phyloP scores from a whole-genome alignment of 331 rosid genomes.

The Prunus yedoensis region DNA sequence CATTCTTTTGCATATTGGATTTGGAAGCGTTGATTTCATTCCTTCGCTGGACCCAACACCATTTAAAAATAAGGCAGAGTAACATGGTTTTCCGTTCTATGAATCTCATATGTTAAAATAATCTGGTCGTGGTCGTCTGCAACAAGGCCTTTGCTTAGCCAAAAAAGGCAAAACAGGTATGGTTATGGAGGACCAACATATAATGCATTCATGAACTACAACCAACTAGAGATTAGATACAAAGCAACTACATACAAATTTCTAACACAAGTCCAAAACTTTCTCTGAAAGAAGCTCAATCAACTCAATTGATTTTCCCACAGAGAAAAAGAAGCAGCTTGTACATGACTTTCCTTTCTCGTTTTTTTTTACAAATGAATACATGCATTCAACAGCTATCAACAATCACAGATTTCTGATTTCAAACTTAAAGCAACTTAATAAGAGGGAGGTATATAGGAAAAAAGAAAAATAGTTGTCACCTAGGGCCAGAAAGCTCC shows the following conservation, averaged over 20 bases:
- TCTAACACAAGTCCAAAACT: too few species aligned
- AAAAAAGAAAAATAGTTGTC: conserved; percentile 37
- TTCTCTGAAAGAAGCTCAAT: too few species aligned
- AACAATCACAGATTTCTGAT: conserved; percentile 42
- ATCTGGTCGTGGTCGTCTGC: too few species aligned
- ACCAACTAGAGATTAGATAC: too few species aligned
- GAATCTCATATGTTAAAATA: neutral
- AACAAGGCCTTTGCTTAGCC: too few species aligned
- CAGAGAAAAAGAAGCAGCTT: too few species aligned
- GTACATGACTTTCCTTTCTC: too few species aligned
- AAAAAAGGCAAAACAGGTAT: too few species aligned
- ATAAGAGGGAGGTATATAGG: conserved; percentile 18
- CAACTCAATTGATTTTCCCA: too few species aligned
- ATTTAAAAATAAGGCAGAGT: neutral
- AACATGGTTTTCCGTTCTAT: neutral
- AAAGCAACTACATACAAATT: too few species aligned
- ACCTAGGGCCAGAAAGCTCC: conserved; percentile 99
- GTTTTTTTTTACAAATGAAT: conserved; percentile 53
- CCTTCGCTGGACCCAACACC: neutral
- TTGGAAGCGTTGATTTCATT: neutral
- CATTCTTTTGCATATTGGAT: neutral
- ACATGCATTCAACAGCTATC: conserved; percentile 52
- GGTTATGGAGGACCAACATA: too few species aligned
- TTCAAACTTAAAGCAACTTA: conserved; percentile 26
- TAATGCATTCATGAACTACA: too few species aligned